These are phyloP conservation scores for Sisymbrium irio DNA, from an alignment of 345 rosid species.

Conservation along the genomic window DNA sequence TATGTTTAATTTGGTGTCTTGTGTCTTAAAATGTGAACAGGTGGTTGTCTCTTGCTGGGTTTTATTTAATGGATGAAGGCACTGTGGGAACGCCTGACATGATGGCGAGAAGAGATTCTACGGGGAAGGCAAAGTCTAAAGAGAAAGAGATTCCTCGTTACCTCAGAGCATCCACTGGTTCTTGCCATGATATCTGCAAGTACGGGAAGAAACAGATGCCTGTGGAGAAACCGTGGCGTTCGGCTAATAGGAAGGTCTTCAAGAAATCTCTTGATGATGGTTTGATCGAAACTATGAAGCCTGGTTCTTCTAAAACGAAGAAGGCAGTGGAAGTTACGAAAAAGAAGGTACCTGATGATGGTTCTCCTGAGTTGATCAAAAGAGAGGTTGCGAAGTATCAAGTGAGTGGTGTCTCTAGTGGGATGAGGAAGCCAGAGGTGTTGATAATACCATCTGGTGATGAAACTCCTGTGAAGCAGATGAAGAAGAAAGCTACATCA, in stretches of 20 bases:
- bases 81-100: conserved; percentile 36
- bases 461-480: conserved; percentile 26
- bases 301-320: conserved; percentile 30
- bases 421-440: conserved; percentile 18
- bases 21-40: conserved; percentile 11
- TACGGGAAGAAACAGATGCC: conserved; percentile 55
- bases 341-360: conserved; percentile 5
- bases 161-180: conserved; percentile 81
- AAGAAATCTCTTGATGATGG: conserved; percentile 38
- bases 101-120: conserved; percentile 39
- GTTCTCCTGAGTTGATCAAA: conserved; percentile 29
- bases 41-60: not conserved
- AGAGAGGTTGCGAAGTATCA: conserved; percentile 30
- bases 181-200: conserved; percentile 91
- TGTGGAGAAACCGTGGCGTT: conserved; percentile 48
- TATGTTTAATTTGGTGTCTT: conserved; percentile 7
- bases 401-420: conserved; percentile 9
- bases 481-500: conserved; percentile 28
- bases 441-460: conserved; percentile 13
- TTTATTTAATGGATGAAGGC: conserved; percentile 47
- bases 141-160: conserved; percentile 61
- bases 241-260: conserved; percentile 38
- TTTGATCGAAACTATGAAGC: conserved; percentile 31
- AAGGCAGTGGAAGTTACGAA: conserved; percentile 26
- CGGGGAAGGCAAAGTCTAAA: conserved; percentile 34